Evolutionary conservation across 2,329 filamentous ascomycete genomes (phyloP), one percentile per base, ranked within the genome.

Genomic region (Verticillium longisporum): DNA sequence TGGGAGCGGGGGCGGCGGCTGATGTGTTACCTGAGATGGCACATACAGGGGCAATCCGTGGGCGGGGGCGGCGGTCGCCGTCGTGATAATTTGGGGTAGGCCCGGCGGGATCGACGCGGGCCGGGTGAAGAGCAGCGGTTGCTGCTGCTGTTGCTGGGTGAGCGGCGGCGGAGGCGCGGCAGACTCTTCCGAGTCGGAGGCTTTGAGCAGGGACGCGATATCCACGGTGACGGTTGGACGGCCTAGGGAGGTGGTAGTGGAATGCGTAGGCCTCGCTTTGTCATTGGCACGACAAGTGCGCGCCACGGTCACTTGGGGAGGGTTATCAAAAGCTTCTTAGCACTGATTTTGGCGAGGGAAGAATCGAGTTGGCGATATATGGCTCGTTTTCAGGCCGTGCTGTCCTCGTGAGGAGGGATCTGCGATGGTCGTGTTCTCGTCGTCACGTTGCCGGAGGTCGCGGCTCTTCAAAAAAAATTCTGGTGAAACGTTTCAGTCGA

Each of bases 171-270:
- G 75, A 69, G 80, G 78, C 64, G 76, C 75, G 68, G 81, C 81
- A 75, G 88, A 87, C 83, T 90, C 88, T 83, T 87, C 80, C 77
- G 88, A 88, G 83, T 87, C 87, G 73, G 86, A 80, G 73, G 83
- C 84, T 83, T 93, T 91, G 77, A 97, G 85, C 68, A 97, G 85
- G 68, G 89, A 88, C 77, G 90, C 87, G 89, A 97, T 96, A 93
- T 97, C 92, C 92, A 97, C 88, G 85, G 83, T 93, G 86, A 81
- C 85, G 84, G 82, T 82, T 72, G 70, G 61, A 64, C 63, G 69
- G 74, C 72, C 74, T 69, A 68, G 59, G 61, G 68, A 61, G 65
- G 71, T 69, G 68, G 38, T 45, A n/a, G 6, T 45, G 38, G 38
- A n/a, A 45, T 45, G 38, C 38, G 38, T n/a, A 45, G 38, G 38